A percentile compares a stretch with the other conserved stretches of the same genome.
phyloP scores from a whole-genome alignment of 148 eudicot species.

The Pouteria glomerata region DNA sequence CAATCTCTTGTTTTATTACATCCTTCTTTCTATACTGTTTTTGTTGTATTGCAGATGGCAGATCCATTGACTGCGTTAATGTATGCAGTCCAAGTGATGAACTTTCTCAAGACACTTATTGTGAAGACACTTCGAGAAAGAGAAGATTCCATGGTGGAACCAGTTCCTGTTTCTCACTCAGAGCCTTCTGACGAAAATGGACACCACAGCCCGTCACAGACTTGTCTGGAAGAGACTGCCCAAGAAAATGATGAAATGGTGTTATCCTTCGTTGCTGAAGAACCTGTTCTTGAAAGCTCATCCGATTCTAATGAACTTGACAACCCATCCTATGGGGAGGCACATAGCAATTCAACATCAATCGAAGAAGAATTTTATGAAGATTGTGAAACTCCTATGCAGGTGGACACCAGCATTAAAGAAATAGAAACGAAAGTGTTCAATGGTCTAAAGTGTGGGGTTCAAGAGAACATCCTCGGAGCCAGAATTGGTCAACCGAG shows the following conservation, averaged over 20 bases:
- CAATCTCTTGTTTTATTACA: background rate
- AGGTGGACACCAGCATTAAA: slow-evolving; percentile 21
- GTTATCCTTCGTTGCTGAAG: slow-evolving; percentile 37
- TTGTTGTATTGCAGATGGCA: slow-evolving; percentile 54
- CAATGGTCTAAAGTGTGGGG: slow-evolving; percentile 14
- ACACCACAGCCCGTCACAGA: slow-evolving; percentile 54
- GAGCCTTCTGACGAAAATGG: slow-evolving; percentile 68
- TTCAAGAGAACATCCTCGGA: slow-evolving; percentile 13
- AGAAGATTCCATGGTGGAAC: slow-evolving; percentile 48
- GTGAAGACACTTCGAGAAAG: slow-evolving; percentile 62
- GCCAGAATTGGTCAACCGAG: slow-evolving; percentile 37
- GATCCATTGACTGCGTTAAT: slow-evolving; percentile 94
- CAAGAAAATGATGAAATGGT: slow-evolving; percentile 42
- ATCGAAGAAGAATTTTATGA: slow-evolving; percentile 35
- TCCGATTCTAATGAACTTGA: slow-evolving; percentile 27
- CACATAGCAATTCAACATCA: slow-evolving; percentile 24
- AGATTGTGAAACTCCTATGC: slow-evolving; percentile 44
- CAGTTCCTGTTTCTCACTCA: slow-evolving; percentile 30
- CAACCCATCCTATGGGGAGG: slow-evolving; percentile 29
- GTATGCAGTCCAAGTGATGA: slow-evolving; percentile 94
- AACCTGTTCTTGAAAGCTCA: slow-evolving; percentile 36
- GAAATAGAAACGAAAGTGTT: slow-evolving; percentile 22
- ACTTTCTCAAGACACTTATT: slow-evolving; percentile 86
- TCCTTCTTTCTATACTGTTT: background rate
- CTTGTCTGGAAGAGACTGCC: slow-evolving; percentile 22